Conservation (phyloP, 768 basidiomycete species). For the Hericium coralloides region DNA sequence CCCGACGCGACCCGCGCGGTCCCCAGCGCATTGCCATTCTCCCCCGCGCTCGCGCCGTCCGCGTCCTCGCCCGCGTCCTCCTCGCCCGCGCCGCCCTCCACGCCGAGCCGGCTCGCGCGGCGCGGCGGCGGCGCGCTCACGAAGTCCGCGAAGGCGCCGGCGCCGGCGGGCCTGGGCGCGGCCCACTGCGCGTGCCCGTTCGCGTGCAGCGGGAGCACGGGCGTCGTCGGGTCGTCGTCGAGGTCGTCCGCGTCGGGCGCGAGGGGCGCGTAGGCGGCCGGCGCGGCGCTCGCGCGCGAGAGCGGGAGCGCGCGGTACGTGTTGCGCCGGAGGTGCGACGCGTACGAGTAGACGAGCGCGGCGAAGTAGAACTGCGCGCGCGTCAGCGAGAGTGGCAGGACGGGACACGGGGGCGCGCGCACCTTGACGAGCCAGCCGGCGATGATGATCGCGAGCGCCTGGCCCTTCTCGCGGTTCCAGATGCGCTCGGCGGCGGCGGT, state of each 20-base stretch:
- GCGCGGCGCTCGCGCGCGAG: conserved; percentile 15
- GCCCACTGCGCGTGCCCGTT: conserved; percentile 24
- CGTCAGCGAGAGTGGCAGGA: not conserved
- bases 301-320: conserved; percentile 78
- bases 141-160: conserved; percentile 45
- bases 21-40: conserved; percentile 6
- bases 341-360: conserved; percentile 85
- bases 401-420: conserved; percentile 15
- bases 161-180: conserved; percentile 29
- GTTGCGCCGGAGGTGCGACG: conserved; percentile 83
- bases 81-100: conserved; percentile 15
- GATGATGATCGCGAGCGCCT: conserved; percentile 67
- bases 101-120: conserved; percentile 16
- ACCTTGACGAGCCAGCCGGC: conserved; percentile 89
- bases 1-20: not conserved
- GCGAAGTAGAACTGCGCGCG: conserved; percentile 81
- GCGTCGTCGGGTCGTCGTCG: conserved; percentile 32
- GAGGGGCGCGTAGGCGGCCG: conserved; percentile 23
- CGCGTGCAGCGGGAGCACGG: conserved; percentile 51
- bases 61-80: conserved; percentile 12
- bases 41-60: conserved; percentile 9
- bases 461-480: conserved; percentile 86
- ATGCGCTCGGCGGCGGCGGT: conserved; percentile 66
- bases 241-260: conserved; percentile 39
- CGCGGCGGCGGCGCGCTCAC: conserved; percentile 40